phyloP scores from a whole-genome alignment of 768 basidiomycete genomes.

The Psilocybe azurescens region DNA sequence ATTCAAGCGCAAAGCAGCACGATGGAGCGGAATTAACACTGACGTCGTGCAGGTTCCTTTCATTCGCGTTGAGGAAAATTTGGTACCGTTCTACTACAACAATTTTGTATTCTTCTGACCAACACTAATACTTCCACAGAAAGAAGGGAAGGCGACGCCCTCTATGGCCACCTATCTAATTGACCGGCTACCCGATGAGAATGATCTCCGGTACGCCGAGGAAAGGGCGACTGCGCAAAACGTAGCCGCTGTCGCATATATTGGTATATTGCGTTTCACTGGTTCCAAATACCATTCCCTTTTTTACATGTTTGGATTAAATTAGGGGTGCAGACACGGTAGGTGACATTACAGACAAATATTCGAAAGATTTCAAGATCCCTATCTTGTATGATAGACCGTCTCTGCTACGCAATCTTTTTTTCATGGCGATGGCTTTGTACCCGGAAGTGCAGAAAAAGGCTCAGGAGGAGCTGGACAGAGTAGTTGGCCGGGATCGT shows the following conservation, averaged over 20 bases:
- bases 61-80: conserved; percentile 21
- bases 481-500: conserved; percentile 30
- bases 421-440: conserved; percentile 30
- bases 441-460: conserved; percentile 30
- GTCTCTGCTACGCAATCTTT: conserved; percentile 26
- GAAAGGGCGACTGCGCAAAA: conserved; percentile 8
- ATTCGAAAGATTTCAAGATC: background rate
- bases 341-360: background rate
- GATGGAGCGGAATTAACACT: conserved; percentile 20
- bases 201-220: conserved; percentile 10
- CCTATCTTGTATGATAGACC: conserved; percentile 15
- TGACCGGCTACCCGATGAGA: conserved; percentile 15
- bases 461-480: conserved; percentile 41
- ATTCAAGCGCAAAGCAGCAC: conserved; percentile 33
- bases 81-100: conserved; percentile 14
- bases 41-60: conserved; percentile 23
- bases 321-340: background rate
- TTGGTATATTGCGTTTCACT: background rate
- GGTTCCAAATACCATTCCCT: background rate
- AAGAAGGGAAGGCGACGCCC: conserved; percentile 6
- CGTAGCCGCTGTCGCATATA: background rate
- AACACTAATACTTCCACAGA: background rate
- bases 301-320: background rate
- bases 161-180: conserved; percentile 9
- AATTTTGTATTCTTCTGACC: background rate